These are phyloP conservation scores for Paecilomyces niveus DNA, from an alignment of 2,329 filamentous ascomycete species.

Conservation along the genomic window DNA sequence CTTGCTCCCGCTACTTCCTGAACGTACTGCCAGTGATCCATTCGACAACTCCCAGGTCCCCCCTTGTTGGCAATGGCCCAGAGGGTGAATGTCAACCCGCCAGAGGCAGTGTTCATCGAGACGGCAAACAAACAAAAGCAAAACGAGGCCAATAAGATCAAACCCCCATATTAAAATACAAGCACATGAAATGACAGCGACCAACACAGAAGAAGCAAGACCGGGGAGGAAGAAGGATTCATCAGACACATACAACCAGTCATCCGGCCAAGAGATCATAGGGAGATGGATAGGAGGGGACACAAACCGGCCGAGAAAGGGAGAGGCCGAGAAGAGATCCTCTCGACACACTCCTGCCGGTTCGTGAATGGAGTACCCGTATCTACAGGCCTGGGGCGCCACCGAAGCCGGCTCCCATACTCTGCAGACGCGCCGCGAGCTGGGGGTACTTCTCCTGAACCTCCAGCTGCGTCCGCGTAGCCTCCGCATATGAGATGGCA, in stretches of 20 bases:
- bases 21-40: background rate
- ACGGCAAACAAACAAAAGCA: background rate
- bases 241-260: background rate
- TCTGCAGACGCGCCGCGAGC: slow-evolving; percentile 63
- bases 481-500: slow-evolving; percentile 92
- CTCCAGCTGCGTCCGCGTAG: slow-evolving; percentile 90
- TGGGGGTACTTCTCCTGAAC: slow-evolving; percentile 82
- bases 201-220: background rate
- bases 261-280: background rate
- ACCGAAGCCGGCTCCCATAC: slow-evolving; percentile 44
- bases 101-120: background rate
- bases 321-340: background rate
- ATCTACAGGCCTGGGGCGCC: slow-evolving; percentile 27
- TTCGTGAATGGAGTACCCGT: background rate
- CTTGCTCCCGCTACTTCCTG: background rate
- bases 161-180: background rate
- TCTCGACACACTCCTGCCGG: background rate
- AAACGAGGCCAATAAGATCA: background rate
- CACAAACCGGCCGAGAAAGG: background rate
- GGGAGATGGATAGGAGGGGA: background rate
- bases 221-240: background rate
- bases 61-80: background rate
- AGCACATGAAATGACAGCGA: background rate
- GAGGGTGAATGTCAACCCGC: too few relatives aligned
- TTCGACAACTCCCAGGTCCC: background rate